Base-by-base conservation (phyloP, 1,139 yeast genomes). In the Sugiyamaella paludigena region DNA sequence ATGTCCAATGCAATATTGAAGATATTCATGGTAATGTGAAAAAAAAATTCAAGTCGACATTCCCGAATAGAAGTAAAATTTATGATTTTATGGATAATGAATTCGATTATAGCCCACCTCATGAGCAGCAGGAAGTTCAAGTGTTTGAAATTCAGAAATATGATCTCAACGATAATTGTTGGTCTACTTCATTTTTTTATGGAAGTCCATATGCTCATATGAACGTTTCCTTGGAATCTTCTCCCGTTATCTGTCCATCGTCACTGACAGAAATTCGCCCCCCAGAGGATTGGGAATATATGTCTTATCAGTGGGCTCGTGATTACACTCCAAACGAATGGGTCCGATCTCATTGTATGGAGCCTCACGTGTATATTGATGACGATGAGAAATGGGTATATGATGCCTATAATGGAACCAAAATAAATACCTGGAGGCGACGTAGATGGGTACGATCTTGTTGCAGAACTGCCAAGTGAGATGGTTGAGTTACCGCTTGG, bases 111-210 rank as follows among this genome's bases (percentile, higher is more conserved):
- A 48, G 51, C 8, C 68, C 66, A 31, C 57, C 63, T 1, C 59
- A 56, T 19, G 73, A 71, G 45, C 59, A 60, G 53, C 61, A 72
- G 47, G 74, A 76, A 54, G 81, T 83, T 12, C 88, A 84, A 59
- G 76, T 85, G 1, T 88, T 73, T 68, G 96, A 88, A 62, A 67
- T 87, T 35, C 96, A 88, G 57, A 69, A 69, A 55, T 74, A 78
- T 50, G 75, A 80, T 61, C 63, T 67, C 7, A 68, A 66, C 4
- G 66, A 75, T 2, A 78, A 77, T 43, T 78, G 77, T 49, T 87
- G 96, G 96, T 74, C 69, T 42, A 54, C 65, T 4, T 58, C 70
- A 1, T 27, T 59, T 8, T 61, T 44, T 32, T 42, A 36, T 15
- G 33, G 43, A 6, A 46, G 44, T 5, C 60, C 60, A 4, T 53